Percentiles rank a stretch among this genome's conserved stretches.
Conservation (phyloP, 306 rosid genomes). For the Prosopis cineraria region DNA sequence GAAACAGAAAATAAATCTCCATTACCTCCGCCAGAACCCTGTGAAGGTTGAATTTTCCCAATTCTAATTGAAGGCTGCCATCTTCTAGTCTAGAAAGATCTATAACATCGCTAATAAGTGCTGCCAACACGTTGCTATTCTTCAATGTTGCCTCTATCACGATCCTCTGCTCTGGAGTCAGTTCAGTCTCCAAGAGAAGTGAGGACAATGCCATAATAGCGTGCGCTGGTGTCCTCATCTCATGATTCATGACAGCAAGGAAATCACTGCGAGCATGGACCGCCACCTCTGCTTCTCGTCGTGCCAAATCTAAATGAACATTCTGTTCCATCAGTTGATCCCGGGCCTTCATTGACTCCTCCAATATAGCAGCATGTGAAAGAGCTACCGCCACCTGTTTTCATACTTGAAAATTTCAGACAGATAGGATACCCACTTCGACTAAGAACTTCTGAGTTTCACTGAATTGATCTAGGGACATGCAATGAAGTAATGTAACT, state of each 20-base stretch:
- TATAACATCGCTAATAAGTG: conserved; percentile 77
- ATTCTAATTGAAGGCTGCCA: conserved; percentile 80
- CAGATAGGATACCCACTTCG: background rate
- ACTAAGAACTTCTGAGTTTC: too few relatives aligned
- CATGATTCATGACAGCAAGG: conserved; percentile 91
- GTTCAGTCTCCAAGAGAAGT: conserved; percentile 82
- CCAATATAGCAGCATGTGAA: conserved; percentile 96
- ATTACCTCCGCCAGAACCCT: conserved; percentile 71
- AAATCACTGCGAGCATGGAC: conserved; percentile 87
- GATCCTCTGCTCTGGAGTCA: conserved; percentile 75
- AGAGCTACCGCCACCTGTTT: conserved; percentile 94
- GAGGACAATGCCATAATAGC: conserved; percentile 86
- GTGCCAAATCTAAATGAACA: conserved; percentile 74
- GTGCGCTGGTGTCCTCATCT: conserved; percentile 91
- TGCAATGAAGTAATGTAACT: background rate
- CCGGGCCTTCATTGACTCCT: conserved; percentile 87
- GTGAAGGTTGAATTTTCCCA: conserved; percentile 69
- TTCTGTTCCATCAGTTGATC: conserved; percentile 89
- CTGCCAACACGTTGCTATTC: conserved; percentile 76
- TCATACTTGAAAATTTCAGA: conserved; percentile 32
- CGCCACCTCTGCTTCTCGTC: conserved; percentile 79
- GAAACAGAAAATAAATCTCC: conserved; percentile 5
- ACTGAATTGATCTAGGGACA: too few relatives aligned
- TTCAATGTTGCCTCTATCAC: conserved; percentile 81
- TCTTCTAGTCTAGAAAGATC: conserved; percentile 94